Conservation (phyloP, 2,329 filamentous ascomycete genomes). For the Hypoxylon sp. region DNA sequence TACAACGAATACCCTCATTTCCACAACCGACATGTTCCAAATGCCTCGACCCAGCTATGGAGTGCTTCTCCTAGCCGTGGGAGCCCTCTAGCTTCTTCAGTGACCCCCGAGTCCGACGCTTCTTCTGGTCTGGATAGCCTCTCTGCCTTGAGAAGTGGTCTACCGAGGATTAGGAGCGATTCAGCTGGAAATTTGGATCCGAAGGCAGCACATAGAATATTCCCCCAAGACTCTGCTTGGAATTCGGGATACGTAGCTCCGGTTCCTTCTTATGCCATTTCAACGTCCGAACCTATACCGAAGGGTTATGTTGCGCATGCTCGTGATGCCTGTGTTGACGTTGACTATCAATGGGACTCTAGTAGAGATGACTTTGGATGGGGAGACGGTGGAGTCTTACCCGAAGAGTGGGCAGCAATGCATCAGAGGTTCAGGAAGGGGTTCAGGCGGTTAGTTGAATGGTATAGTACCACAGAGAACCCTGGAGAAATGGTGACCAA, state of each 20-base stretch:
- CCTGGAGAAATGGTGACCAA: slow-evolving; percentile 68
- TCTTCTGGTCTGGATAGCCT: slow-evolving; percentile 45
- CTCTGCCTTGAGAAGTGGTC: slow-evolving; percentile 40
- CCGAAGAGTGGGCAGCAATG: slow-evolving; percentile 97
- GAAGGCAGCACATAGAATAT: slow-evolving; percentile 24
- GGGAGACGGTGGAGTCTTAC: slow-evolving; percentile 88
- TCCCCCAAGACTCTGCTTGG: slow-evolving; percentile 33
- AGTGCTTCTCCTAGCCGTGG: slow-evolving; percentile 47
- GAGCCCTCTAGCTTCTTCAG: slow-evolving; percentile 47
- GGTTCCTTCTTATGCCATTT: slow-evolving; percentile 85
- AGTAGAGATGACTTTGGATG: slow-evolving; percentile 83
- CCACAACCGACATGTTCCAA: slow-evolving; percentile 51
- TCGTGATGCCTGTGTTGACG: slow-evolving; percentile 83
- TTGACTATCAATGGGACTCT: slow-evolving; percentile 98
- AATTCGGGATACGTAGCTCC: slow-evolving; percentile 77
- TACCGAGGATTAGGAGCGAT: slow-evolving; percentile 39
- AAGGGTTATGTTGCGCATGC: slow-evolving; percentile 91
- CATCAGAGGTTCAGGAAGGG: slow-evolving; percentile 89
- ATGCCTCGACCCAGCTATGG: slow-evolving; percentile 59
- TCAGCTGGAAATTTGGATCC: slow-evolving; percentile 28
- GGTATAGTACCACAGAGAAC: slow-evolving; percentile 76
- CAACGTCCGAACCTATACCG: slow-evolving; percentile 84
- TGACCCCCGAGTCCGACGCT: slow-evolving; percentile 38
- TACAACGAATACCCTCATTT: slow-evolving; percentile 66
- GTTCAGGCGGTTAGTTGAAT: slow-evolving; percentile 82